A percentile compares a stretch with the other conserved stretches of the same genome.
Conservation (phyloP, 2,329 filamentous ascomycete species). For the Xylariaceae sp. region DNA sequence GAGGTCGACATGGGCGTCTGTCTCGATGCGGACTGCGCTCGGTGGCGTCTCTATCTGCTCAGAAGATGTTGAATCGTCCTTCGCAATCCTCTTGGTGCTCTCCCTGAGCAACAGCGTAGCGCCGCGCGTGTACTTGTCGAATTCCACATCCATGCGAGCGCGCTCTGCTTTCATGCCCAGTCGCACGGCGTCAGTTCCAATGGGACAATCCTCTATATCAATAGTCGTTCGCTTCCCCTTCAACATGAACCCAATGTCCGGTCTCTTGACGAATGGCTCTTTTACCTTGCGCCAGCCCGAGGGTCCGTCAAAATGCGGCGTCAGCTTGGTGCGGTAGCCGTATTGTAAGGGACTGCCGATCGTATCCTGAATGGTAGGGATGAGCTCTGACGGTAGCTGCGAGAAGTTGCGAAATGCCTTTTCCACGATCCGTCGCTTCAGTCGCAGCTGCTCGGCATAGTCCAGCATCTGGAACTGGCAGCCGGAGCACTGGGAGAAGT, state of each 20-base stretch:
- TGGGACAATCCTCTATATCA: conserved; percentile 96
- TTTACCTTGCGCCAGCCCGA: conserved; percentile 51
- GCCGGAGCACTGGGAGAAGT: conserved; percentile 83
- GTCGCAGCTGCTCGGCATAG: conserved; percentile 76
- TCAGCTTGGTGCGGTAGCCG: conserved; percentile 93
- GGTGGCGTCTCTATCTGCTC: conserved; percentile 24
- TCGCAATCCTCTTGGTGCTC: conserved; percentile 65
- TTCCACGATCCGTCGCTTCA: conserved; percentile 83
- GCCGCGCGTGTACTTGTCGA: conserved; percentile 69
- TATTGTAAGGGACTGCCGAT: conserved; percentile 89
- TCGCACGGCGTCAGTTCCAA: conserved; percentile 82
- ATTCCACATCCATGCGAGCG: conserved; percentile 66
- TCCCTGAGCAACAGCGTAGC: conserved; percentile 88
- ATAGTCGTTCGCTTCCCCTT: conserved; percentile 78
- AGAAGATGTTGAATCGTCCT: conserved; percentile 26
- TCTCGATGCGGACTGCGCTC: conserved; percentile 47
- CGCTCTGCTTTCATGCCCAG: conserved; percentile 76
- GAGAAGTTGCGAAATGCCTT: conserved; percentile 93
- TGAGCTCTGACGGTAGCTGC: conserved; percentile 66
- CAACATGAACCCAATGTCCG: conserved; percentile 83
- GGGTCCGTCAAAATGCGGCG: conserved; percentile 88
- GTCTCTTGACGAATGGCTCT: conserved; percentile 55
- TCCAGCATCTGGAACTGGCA: conserved; percentile 98
- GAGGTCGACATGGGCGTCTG: conserved; percentile 62
- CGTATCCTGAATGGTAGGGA: conserved; percentile 77